Base-by-base conservation (phyloP, 148 eudicot genomes). In the Nepenthes gracilis region DNA sequence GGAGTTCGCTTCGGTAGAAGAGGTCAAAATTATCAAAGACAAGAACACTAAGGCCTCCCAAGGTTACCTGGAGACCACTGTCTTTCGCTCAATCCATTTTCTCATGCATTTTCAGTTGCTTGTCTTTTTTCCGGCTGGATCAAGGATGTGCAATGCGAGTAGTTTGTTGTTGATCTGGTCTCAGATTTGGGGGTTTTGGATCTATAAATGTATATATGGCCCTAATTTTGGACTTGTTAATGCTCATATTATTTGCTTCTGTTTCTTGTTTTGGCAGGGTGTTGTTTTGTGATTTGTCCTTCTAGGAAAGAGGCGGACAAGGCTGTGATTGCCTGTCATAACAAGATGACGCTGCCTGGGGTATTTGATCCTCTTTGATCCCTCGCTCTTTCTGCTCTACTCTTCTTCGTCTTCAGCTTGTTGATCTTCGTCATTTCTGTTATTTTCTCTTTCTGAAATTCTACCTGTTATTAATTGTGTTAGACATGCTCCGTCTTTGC, bases 21-120 rank as follows among this genome's bases (percentile, higher is more conserved):
- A 89, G 61, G 92, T 93, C 95, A 93, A 88, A 87, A 63, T 93
- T 64, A 93, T 93, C 80, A 88, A 83, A 54, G 99, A 93, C 69
- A 93, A 86, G 72, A 60, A 71, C 36, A 93, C 99, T 35, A 84
- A 86, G 55, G 83, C 87, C 65, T 93, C 99, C 4, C 74, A 91
- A 77, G 99, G 98, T 92, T 64, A 23, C 23, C 23, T 23, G 23
- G 37, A 56, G 54, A 49, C 33, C 59, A 13, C 7, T 11, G 5
- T 11, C 32, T n/a, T 36, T 9, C 35, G 9, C 47, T 36, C 59
- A 33, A 35, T 33, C 9, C 57, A 6, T 62, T 33, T 59, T 13
- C 45, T 9, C 33, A 34, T 33, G 12, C 36, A 12, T 61, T 47
- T 48, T 40, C 49, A 35, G 60, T 58, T 60, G 23, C 12, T 50